Evolutionary conservation across 768 basidiomycete species (phyloP).

Genomic region (Leccinum uliginosum): DNA sequence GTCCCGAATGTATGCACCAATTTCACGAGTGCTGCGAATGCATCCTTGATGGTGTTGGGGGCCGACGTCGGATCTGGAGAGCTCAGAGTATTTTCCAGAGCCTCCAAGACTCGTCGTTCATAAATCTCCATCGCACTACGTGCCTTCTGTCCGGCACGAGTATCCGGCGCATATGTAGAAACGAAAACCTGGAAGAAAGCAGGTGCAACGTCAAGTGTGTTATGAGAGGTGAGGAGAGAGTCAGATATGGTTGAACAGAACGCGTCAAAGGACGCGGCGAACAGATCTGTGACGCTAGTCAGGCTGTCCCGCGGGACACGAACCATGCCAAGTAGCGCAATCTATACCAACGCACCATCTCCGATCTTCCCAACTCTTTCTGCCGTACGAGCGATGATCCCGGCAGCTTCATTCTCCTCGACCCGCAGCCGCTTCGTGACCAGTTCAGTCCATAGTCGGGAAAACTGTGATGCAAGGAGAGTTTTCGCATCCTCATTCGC

Average conservation of each 20-base stretch:
- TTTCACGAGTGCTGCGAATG: conserved; percentile 33
- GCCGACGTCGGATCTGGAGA: not conserved
- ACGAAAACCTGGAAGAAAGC: conserved; percentile 44
- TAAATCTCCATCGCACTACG: conserved; percentile 14
- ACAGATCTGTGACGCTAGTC: conserved; percentile 35
- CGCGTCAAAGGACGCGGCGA: conserved; percentile 44
- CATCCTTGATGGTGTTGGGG: not conserved
- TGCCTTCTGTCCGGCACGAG: conserved; percentile 13
- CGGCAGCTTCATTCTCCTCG: conserved; percentile 40
- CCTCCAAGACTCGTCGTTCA: conserved; percentile 21
- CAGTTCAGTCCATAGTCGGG: conserved; percentile 47
- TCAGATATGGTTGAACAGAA: conserved; percentile 27
- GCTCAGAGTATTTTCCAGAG: conserved; percentile 14
- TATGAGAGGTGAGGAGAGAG: not conserved
- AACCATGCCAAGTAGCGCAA: conserved; percentile 23
- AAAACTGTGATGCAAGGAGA: conserved; percentile 45
- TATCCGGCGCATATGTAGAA: conserved; percentile 29
- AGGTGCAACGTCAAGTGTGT: conserved; percentile 33
- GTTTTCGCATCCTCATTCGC: conserved; percentile 4
- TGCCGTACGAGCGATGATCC: conserved; percentile 43
- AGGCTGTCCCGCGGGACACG: conserved; percentile 21
- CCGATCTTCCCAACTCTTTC: conserved; percentile 39
- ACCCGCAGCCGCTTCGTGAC: conserved; percentile 42
- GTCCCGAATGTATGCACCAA: conserved; percentile 51
- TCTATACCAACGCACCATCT: conserved; percentile 31